Evolutionary conservation across 768 basidiomycete genomes (phyloP).

Genomic region (Leccinum subgranulosum): DNA sequence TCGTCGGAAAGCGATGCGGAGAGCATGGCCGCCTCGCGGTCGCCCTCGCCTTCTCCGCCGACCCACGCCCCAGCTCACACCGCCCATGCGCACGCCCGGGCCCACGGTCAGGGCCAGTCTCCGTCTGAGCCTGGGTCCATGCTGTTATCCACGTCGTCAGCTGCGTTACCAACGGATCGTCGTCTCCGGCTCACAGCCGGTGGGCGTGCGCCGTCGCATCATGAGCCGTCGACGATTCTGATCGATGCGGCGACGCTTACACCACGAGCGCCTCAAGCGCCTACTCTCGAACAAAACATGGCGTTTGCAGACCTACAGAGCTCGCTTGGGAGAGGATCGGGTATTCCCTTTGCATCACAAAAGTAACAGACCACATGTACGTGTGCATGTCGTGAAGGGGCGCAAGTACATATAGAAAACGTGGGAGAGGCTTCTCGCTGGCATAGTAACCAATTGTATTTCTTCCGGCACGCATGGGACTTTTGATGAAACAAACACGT

Average conservation of each 20-base stretch:
- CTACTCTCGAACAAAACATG: conserved; percentile 83
- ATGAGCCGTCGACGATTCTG: conserved; percentile 36
- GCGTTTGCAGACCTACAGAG: conserved; percentile 70
- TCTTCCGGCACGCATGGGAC: conserved; percentile 12
- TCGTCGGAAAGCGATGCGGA: conserved; percentile 53
- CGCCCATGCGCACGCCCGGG: not conserved
- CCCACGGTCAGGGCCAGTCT: not conserved
- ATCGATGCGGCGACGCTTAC: conserved; percentile 36
- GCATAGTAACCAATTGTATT: conserved; percentile 8
- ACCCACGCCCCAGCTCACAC: conserved; percentile 9
- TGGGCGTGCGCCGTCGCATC: conserved; percentile 24
- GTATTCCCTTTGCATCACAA: conserved; percentile 16
- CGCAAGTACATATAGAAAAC: not conserved
- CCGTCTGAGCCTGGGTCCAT: not conserved
- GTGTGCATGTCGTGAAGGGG: not conserved
- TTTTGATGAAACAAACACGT: conserved; percentile 8
- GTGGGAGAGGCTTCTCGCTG: not conserved
- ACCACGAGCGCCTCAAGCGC: conserved; percentile 48
- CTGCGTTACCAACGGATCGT: conserved; percentile 17
- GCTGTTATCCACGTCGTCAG: not conserved
- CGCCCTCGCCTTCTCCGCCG: conserved; percentile 47
- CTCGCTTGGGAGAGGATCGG: conserved; percentile 35
- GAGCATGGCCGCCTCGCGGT: conserved; percentile 43
- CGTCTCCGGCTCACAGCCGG: conserved; percentile 24
- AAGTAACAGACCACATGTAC: conserved; percentile 1